Base-by-base conservation (phyloP, 2,329 filamentous ascomycete species). In the Monilinia polystroma region DNA sequence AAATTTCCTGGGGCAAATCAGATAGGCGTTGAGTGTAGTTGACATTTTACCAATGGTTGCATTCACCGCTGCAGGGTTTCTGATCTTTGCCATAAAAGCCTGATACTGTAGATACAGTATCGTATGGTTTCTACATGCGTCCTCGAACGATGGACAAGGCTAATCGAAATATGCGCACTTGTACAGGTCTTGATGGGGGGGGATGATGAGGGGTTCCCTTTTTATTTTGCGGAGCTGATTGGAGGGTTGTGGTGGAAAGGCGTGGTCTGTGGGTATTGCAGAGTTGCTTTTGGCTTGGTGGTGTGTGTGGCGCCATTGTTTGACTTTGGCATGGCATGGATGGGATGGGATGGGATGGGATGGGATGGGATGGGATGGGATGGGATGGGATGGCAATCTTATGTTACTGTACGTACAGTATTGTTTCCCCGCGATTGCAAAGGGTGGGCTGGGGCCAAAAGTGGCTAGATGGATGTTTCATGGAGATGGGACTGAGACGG, bases 41-140 rank as follows among this genome's bases (percentile, higher is more conserved):
- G 63, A 43, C 56, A 18, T 47, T 41, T 45, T 56, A 54, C 60
- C 14, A 54, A 29, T 54, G 41, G 32, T 14, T 32, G 41, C 59
- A 52, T 8, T 29, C n/a, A 51, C 18, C 29, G 35, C 47, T 47
- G 63, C 53, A 35, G 45, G n/a, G 52, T 43, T 43, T 11, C 54
- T 60, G 59, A 54, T 43, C 53, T 35, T 57, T 45, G 43, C 14
- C 57, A 49, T 23, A 35, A 12, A 59, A 49, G 49, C 57, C 35
- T 35, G 57, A 49, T 49, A 43, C 32, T 35, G 32, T 35, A 6
- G 32, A 35, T 35, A 35, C 32, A 29, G 41, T 52, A 59, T 38
- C 53, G 63, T 51, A 59, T 59, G 57, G 20, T 59, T 59, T 49
- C 20, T 49, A 49, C 32, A 35, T 35, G 32, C 32, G 32, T 8